Evolutionary conservation across 768 basidiomycete genomes (phyloP).

Genomic region (Xerocomellus chrysenteron): DNA sequence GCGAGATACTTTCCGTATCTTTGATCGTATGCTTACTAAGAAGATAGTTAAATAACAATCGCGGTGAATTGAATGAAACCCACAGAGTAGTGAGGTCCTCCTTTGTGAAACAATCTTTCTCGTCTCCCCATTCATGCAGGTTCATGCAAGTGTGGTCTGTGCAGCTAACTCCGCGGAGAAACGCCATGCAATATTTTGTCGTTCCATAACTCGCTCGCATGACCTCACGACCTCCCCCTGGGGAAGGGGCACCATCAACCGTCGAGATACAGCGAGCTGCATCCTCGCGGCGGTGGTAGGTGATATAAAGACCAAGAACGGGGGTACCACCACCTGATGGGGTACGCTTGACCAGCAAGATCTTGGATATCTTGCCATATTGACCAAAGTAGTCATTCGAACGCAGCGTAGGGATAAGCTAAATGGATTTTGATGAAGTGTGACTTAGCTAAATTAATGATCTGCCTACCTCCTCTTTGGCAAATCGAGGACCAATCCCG

Average conservation of each 20-base stretch:
- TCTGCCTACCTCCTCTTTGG: slow-evolving; percentile 87
- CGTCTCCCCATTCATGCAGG: slow-evolving; percentile 97
- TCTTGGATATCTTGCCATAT: slow-evolving; percentile 97
- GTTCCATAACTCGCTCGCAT: slow-evolving; percentile 96
- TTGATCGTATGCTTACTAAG: slow-evolving; percentile 90
- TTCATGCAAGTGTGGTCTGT: slow-evolving; percentile 90
- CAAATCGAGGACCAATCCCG: slow-evolving; percentile 90
- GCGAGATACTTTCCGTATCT: slow-evolving; percentile 71
- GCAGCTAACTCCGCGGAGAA: slow-evolving; percentile 82
- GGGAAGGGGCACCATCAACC: slow-evolving; percentile 88
- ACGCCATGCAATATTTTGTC: slow-evolving; percentile 96
- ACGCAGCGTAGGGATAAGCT: slow-evolving; percentile 90
- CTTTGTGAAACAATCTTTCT: slow-evolving; percentile 96
- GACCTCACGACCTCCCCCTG: slow-evolving; percentile 84
- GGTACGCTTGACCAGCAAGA: slow-evolving; percentile 88
- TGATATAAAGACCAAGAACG: slow-evolving; percentile 93
- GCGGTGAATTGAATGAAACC: slow-evolving; percentile 27
- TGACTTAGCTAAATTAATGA: not conserved
- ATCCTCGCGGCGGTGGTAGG: slow-evolving; percentile 92
- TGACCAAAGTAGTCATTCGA: slow-evolving; percentile 98
- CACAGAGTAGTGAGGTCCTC: slow-evolving; percentile 93
- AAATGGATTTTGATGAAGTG: slow-evolving; percentile 4
- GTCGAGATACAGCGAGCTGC: slow-evolving; percentile 90
- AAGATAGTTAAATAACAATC: not conserved
- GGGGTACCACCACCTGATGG: slow-evolving; percentile 69